These are phyloP conservation scores for Penicillium hesseltinei DNA, from an alignment of 2,329 filamentous ascomycete species.

Conservation along the genomic window DNA sequence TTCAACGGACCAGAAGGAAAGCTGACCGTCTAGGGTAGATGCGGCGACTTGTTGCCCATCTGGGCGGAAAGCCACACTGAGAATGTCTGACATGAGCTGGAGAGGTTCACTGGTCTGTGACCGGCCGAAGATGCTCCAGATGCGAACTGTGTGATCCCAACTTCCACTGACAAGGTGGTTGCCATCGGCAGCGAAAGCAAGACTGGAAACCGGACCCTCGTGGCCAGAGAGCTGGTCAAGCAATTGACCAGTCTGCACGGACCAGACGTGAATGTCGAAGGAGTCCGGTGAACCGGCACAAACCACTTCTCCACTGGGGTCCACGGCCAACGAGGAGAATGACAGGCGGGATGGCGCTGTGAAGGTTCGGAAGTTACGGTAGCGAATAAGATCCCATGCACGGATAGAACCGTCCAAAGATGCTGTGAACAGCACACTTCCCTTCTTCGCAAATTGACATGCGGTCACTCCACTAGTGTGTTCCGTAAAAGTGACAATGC, in stretches of 20 bases:
- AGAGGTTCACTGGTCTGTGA: constrained; percentile 94
- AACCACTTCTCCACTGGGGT: constrained; percentile 93
- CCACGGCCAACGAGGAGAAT: constrained; percentile 93
- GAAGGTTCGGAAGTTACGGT: constrained; percentile 96
- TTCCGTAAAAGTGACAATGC: constrained; percentile 96
- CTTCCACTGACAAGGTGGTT: constrained; percentile 82
- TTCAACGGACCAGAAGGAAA: constrained; percentile 91
- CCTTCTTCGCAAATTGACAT: constrained; percentile 91
- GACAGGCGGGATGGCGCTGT: constrained; percentile 88
- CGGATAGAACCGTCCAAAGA: constrained; percentile 91
- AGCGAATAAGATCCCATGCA: constrained; percentile 94
- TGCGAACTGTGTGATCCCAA: constrained; percentile 92
- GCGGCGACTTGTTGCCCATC: constrained; percentile 90
- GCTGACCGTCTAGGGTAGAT: constrained; percentile 86
- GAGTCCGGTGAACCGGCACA: constrained; percentile 94
- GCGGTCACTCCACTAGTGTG: constrained; percentile 90
- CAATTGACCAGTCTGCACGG: constrained; percentile 93
- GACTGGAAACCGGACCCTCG: constrained; percentile 84
- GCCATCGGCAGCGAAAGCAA: constrained; percentile 87
- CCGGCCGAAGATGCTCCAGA: constrained; percentile 93
- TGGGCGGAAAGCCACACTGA: constrained; percentile 81
- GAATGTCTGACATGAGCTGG: constrained; percentile 85
- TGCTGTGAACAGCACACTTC: constrained; percentile 92
- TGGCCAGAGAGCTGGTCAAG: constrained; percentile 88
- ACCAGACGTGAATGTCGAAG: constrained; percentile 98